phyloP scores from a whole-genome alignment of 768 basidiomycete species.

The Boletus sp. region DNA sequence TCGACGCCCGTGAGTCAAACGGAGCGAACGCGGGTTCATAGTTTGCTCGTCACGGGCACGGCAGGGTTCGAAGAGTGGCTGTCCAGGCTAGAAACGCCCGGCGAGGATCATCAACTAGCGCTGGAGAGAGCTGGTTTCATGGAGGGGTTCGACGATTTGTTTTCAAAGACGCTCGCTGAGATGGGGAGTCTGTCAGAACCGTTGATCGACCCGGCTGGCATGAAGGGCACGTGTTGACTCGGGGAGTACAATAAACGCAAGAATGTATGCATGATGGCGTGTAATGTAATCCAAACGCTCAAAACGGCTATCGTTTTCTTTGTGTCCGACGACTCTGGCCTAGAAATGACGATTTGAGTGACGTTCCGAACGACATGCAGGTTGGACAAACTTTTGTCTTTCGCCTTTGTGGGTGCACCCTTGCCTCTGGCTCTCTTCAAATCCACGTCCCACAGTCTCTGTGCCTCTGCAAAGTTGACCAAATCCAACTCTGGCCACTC shows the following conservation, averaged over 20 bases:
- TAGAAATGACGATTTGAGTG: constrained; percentile 22
- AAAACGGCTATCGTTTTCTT: constrained; percentile 37
- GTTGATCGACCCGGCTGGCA: constrained; percentile 20
- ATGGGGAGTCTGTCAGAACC: constrained; percentile 46
- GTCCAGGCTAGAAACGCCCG: constrained; percentile 27
- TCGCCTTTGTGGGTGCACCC: constrained; percentile 81
- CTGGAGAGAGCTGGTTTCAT: constrained; percentile 55
- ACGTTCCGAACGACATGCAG: neutral
- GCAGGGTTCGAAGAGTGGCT: constrained; percentile 72
- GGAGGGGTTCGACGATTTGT: constrained; percentile 63
- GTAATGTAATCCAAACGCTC: too few relatives aligned
- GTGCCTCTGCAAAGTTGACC: constrained; percentile 63
- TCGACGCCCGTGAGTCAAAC: constrained; percentile 63
- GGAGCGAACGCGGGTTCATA: constrained; percentile 67
- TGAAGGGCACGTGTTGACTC: constrained; percentile 22
- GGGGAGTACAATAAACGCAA: neutral
- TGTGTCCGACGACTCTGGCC: constrained; percentile 53
- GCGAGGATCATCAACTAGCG: constrained; percentile 33
- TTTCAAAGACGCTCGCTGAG: constrained; percentile 57
- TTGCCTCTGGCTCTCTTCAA: constrained; percentile 74
- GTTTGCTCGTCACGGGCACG: constrained; percentile 60
- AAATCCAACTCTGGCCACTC: constrained; percentile 58
- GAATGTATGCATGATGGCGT: too few relatives aligned
- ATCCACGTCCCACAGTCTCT: constrained; percentile 66
- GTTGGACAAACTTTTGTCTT: constrained; percentile 52